Conservation (phyloP, 768 basidiomycete species). For the Megacollybia marginata region DNA sequence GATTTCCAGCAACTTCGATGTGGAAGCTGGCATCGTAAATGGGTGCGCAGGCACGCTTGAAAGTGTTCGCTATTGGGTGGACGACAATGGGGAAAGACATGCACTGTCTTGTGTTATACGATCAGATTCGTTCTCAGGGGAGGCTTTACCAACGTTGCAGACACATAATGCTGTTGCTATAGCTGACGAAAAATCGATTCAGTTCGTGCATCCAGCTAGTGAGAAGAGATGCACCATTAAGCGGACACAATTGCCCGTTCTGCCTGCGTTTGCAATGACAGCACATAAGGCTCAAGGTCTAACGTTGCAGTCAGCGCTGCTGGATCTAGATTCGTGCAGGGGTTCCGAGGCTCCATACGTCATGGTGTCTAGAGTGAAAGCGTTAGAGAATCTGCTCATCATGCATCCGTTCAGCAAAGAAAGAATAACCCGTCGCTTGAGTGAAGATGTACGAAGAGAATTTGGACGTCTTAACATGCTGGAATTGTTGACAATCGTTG, state of each 20-base stretch:
- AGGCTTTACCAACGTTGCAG: background rate
- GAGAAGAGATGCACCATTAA: background rate
- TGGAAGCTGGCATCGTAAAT: too few species aligned
- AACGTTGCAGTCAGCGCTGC: conserved; percentile 10
- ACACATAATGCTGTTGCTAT: background rate
- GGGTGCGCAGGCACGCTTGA: conserved; percentile 5
- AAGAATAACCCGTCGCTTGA: conserved; percentile 1
- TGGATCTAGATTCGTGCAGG: conserved; percentile 11
- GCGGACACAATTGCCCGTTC: conserved; percentile 17
- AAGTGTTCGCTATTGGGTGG: conserved; percentile 9
- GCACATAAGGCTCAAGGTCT: conserved; percentile 22
- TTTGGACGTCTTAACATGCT: background rate
- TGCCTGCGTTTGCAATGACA: conserved; percentile 20
- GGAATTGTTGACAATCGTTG: background rate
- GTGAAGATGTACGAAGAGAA: conserved; percentile 2
- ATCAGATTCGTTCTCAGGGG: background rate
- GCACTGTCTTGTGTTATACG: conserved; percentile 10
- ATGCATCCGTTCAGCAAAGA: conserved; percentile 9
- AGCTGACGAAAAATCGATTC: background rate
- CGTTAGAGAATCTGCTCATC: conserved; percentile 13
- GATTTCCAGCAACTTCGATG: conserved; percentile 17
- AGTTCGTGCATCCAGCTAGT: background rate
- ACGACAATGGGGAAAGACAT: conserved; percentile 4
- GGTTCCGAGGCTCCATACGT: conserved; percentile 19
- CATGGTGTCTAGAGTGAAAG: conserved; percentile 21